Base-by-base conservation (phyloP, 23 red algal genomes). In the Gracilaria gracilis region DNA sequence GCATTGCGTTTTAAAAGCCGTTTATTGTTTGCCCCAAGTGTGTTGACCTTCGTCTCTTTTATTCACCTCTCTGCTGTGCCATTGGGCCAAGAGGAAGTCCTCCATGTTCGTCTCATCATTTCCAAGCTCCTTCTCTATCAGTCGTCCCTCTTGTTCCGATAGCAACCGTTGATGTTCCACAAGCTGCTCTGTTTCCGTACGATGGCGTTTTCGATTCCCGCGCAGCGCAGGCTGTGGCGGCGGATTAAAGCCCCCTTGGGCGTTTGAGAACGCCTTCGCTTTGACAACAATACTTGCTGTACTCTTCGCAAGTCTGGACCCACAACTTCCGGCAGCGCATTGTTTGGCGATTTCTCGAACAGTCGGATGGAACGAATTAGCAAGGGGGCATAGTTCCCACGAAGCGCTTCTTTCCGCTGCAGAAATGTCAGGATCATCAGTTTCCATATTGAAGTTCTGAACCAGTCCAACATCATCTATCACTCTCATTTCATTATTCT, bases 171-270 rank as follows among this genome's bases (percentile, higher is more conserved):
- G 28, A 12, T 11, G 0, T 50, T 28, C 40, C 40, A 21, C 62
- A 9, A 31, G 25, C 23, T 40, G 34, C 19, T 28, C 20, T 15
- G 72, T 49, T 36, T 36, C 28, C 2, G 32, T 13, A 14, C 28
- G 25, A 67, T 36, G 16, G 33, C 62, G 62, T 76, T 79, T 69
- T 64, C 36, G 48, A 39, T 28, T 47, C 11, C 72, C 11, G 21
- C 23, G 32, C 67, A 65, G 34, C 7, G 14, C 57, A 33, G 53
- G 3, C 35, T 80, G 87, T 40, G 76, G 74, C 8, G 75, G 35
- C 0, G 87, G 87, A 81, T 90, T 90, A 71, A 90, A 90, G 13
- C 87, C 87, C 1, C 87, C 87, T 13, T 80, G 16, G 2, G 73
- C 33, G 34, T 62, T 81, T 36, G 57, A 80, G 53, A 79, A 53